phyloP scores from a whole-genome alignment of 768 basidiomycete genomes.

The Naganishia friedmannii region DNA sequence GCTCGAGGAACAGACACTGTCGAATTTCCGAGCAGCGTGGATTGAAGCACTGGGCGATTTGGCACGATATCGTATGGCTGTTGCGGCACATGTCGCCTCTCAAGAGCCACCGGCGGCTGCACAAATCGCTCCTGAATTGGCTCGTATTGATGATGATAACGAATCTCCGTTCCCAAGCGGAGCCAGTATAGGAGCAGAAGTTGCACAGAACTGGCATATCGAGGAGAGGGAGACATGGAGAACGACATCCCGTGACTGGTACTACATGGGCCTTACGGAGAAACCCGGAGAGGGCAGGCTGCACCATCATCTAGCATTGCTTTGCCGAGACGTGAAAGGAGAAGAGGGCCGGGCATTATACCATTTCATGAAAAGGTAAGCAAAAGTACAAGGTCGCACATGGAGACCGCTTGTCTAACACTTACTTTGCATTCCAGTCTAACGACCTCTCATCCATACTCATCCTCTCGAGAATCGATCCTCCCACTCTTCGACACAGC shows the following conservation, averaged over 20 bases:
- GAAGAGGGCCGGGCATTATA: conserved; percentile 84
- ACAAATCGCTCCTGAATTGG: conserved; percentile 8
- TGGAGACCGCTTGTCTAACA: conserved; percentile 17
- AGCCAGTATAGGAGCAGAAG: conserved; percentile 76
- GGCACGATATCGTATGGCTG: conserved; percentile 88
- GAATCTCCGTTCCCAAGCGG: conserved; percentile 56
- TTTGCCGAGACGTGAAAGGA: conserved; percentile 75
- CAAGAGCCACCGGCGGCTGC: conserved; percentile 18
- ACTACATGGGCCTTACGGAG: conserved; percentile 76
- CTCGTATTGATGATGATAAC: conserved; percentile 56
- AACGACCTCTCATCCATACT: conserved; percentile 83
- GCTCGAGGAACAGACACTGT: conserved; percentile 74
- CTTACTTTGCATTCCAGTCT: conserved; percentile 59
- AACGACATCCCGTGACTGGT: conserved; percentile 86
- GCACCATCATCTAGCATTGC: conserved; percentile 86
- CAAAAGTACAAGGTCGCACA: neutral
- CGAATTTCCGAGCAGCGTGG: conserved; percentile 75
- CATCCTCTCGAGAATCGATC: conserved; percentile 82
- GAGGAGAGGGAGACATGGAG: conserved; percentile 82
- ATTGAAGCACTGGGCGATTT: conserved; percentile 95
- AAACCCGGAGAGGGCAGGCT: conserved; percentile 91
- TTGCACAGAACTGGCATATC: conserved; percentile 75
- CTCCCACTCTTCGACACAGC: conserved; percentile 79
- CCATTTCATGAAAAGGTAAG: conserved; percentile 90
- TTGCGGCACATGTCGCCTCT: conserved; percentile 75